A percentile compares a stretch with the other conserved stretches of the same genome.
phyloP scores from a whole-genome alignment of 1,139 yeast genomes.

The Saccharomyces hybrid region DNA sequence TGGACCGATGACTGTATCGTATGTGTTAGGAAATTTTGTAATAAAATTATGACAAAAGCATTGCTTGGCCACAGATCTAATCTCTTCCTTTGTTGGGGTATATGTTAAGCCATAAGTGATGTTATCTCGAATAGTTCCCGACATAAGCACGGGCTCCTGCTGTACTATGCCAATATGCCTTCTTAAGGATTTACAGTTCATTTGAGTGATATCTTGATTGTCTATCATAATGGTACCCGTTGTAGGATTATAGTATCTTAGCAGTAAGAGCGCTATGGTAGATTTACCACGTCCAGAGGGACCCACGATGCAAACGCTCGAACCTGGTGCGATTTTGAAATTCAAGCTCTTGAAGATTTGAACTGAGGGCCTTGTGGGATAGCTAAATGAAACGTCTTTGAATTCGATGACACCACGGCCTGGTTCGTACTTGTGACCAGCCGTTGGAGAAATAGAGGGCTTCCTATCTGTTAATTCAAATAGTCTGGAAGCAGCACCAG shows the following conservation, averaged over 20 bases:
- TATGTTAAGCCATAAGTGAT: constrained; percentile 59
- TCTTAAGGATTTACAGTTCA: constrained; percentile 69
- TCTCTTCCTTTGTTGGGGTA: constrained; percentile 45
- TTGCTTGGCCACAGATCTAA: constrained; percentile 61
- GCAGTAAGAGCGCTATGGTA: constrained; percentile 69
- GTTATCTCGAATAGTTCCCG: constrained; percentile 83
- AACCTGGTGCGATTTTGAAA: constrained; percentile 68
- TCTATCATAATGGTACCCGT: constrained; percentile 62
- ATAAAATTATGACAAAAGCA: constrained; percentile 76
- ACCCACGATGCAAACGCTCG: constrained; percentile 89
- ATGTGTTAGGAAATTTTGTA: constrained; percentile 67
- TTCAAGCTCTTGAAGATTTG: constrained; percentile 57
- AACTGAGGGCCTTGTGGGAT: constrained; percentile 80
- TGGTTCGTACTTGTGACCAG: constrained; percentile 41
- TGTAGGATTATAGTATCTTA: constrained; percentile 75
- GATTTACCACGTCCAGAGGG: constrained; percentile 96
- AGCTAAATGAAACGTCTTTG: constrained; percentile 59
- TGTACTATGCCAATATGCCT: constrained; percentile 78
- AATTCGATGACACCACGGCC: constrained; percentile 43
- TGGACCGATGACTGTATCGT: constrained; percentile 80
- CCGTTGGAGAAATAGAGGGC: constrained; percentile 57
- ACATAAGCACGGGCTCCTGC: constrained; percentile 89
- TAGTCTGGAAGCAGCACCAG: constrained; percentile 89
- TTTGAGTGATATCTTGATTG: constrained; percentile 55
- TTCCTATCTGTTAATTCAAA: constrained; percentile 78